These are phyloP conservation scores for Meira nashicola DNA, from an alignment of 1,284 basidiomycete species.

Conservation along the genomic window DNA sequence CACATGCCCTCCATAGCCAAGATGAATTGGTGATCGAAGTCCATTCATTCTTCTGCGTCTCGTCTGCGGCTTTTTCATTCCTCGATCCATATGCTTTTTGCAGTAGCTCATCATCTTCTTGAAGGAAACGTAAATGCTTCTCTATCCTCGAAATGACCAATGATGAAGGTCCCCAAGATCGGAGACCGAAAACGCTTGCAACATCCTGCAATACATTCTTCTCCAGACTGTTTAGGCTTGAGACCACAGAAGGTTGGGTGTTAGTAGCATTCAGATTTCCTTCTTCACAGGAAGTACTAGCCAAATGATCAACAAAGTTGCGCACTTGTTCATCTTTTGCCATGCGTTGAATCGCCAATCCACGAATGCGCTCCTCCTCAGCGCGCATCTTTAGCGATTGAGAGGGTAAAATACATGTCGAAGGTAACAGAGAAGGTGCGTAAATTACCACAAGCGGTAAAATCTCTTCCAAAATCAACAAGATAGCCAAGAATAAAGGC, in stretches of 20 bases:
- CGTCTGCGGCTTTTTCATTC: neutral
- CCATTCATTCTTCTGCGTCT: neutral
- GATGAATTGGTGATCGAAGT: constrained; percentile 22
- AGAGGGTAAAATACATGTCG: constrained; percentile 77
- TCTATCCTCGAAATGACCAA: constrained; percentile 16
- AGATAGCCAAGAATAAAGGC: constrained; percentile 71
- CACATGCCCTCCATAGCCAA: constrained; percentile 34
- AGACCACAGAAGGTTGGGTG: neutral
- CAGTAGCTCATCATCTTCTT: constrained; percentile 34
- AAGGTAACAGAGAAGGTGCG: constrained; percentile 76
- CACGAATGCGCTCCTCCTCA: constrained; percentile 37
- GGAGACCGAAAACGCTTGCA: constrained; percentile 1
- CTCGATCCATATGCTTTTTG: constrained; percentile 6
- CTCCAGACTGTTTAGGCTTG: neutral
- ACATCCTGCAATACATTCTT: neutral
- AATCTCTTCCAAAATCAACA: constrained; percentile 72
- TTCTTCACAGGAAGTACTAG: neutral
- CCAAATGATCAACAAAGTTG: constrained; percentile 11
- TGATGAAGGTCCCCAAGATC: neutral
- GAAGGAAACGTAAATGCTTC: constrained; percentile 30
- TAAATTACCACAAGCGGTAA: constrained; percentile 79
- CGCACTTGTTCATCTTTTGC: constrained; percentile 4
- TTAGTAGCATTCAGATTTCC: neutral
- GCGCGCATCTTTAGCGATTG: constrained; percentile 59
- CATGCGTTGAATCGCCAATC: constrained; percentile 25